Evolutionary conservation across 2,329 filamentous ascomycete species (phyloP), one percentile per base, ranked within the genome.

Genomic region (Neurospora sp.): DNA sequence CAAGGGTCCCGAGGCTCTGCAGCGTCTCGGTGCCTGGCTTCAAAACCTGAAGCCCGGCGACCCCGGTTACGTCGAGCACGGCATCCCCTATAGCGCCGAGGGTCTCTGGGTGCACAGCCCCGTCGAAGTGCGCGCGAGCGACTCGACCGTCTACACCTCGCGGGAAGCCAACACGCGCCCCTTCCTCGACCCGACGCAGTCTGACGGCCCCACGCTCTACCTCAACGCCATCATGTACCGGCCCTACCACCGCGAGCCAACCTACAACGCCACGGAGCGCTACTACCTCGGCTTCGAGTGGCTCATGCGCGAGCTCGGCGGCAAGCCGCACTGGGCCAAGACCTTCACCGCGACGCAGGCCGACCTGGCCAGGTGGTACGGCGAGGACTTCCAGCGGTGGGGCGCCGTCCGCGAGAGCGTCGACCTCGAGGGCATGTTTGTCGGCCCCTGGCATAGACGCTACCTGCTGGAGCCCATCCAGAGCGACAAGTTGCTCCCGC

Each of bases 371-470:
- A 77, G 78, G 0, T 86, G 89, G 78, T 93, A 92, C 77, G 88
- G 88, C 23, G 78, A 83, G 6, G 82, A 89, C 72, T 82, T 93
- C 74, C 77, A 81, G 28, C 81, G 85, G 68, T 95, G 89, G 85
- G 81, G 88, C 67, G 81, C 81, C 62, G 85, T 93, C 15, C 84
- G 91, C 71, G 83, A 87, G 69, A 83, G 88, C 73, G 86, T 87
- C 46, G 91, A 95, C 77, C 88, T 89, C 0, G 88, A 92, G 71
- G 91, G 91, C 68, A 88, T 94, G 85, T 95, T 95, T 80, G 84
- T 95, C 15, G 95, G 95, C 2, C 89, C 93, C 67, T 99, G 95
- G 95, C 93, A 97, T 80, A 85, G 91, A 37, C 86, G 90, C 68
- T 87, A 88, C 75, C 82, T 97, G 23, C 78, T 88, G 57, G 78